Base-by-base conservation (phyloP, 371 early-diverging fungal species). In the Saksenaea oblongispora region DNA sequence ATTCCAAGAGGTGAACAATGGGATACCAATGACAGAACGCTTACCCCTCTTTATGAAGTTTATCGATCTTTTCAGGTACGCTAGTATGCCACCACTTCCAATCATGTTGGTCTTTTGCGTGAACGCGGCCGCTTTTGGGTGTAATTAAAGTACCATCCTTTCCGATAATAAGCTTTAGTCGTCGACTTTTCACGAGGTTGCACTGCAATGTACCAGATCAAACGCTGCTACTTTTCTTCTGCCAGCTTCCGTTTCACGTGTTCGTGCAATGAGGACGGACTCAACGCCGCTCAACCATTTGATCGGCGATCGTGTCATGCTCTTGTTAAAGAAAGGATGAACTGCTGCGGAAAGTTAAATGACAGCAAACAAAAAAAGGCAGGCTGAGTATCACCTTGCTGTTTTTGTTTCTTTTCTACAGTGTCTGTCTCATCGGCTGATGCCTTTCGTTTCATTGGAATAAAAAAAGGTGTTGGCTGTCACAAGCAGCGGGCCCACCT, bases 131-230 rank as follows among this genome's bases (percentile, higher is more conserved):
- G 22, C 92, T 90, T 34, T 87, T 86, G 8, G 87, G 83, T 14
- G 58, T 63, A 41, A 93, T 87, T 31, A 95, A 65, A 1, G 95
- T 97, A 10, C 75, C 75, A 73, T 96, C 92, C 80, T 87, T 44
- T 2, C n/a, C 26, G 39, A 36, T 5, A 58, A 56, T n/a, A 15
- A 42, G 2, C 18, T 44, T 8, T 27, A 51, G 39, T n/a, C 24
- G 26, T 34, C 1, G 18, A 5, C 18, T 3, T 57, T 27, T 59
- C 0, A 5, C 8, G 7, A 27, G 11, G 13, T n/a, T 22, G 51
- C 26, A 22, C 37, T 34, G 15, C 14, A 26, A 35, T 61, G 54
- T 80, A 80, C 92, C 62, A 95, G 76, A 71, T 95, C 95, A 71
- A 93, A 95, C 0, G 91, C 88, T 3, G 95, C 94, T 37, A 95